These are phyloP conservation scores for Boletus rufocinnamomeus DNA, from an alignment of 768 basidiomycete genomes.

Conservation along the genomic window DNA sequence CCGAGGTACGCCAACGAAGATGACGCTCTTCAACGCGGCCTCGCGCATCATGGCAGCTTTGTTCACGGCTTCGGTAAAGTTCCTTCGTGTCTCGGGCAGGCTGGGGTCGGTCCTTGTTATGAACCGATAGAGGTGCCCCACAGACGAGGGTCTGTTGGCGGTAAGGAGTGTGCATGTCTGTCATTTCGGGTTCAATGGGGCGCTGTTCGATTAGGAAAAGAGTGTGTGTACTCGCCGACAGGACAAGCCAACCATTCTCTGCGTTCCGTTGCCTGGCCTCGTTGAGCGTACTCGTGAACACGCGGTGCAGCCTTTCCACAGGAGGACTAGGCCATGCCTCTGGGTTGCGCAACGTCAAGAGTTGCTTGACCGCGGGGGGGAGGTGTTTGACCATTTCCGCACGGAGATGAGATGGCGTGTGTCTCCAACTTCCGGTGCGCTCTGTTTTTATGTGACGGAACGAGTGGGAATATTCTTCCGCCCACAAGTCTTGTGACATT, in stretches of 20 bases:
- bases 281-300: slow-evolving; percentile 62
- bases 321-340: slow-evolving; percentile 60
- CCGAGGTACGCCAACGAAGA: slow-evolving; percentile 86
- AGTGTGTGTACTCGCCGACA: slow-evolving; percentile 54
- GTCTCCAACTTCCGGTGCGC: background rate
- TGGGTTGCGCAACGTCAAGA: slow-evolving; percentile 68
- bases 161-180: slow-evolving; percentile 86
- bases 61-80: slow-evolving; percentile 58
- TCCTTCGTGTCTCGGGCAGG: slow-evolving; percentile 42
- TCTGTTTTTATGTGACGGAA: slow-evolving; percentile 11
- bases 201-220: slow-evolving; percentile 12
- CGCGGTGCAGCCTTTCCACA: slow-evolving; percentile 47
- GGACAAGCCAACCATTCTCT: slow-evolving; percentile 79
- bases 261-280: slow-evolving; percentile 67
- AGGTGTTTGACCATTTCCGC: slow-evolving; percentile 46
- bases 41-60: slow-evolving; percentile 87
- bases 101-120: slow-evolving; percentile 53
- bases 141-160: slow-evolving; percentile 74
- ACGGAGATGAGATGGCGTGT: slow-evolving; percentile 2
- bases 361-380: slow-evolving; percentile 68
- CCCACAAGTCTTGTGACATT: background rate
- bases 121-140: slow-evolving; percentile 82
- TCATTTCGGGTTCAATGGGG: slow-evolving; percentile 34
- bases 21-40: slow-evolving; percentile 84
- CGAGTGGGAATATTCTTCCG: slow-evolving; percentile 8